Percentiles rank a stretch among this genome's conserved stretches.
Conservation (phyloP, 805 yeast species). For the Wickerhamomyces bovis region DNA sequence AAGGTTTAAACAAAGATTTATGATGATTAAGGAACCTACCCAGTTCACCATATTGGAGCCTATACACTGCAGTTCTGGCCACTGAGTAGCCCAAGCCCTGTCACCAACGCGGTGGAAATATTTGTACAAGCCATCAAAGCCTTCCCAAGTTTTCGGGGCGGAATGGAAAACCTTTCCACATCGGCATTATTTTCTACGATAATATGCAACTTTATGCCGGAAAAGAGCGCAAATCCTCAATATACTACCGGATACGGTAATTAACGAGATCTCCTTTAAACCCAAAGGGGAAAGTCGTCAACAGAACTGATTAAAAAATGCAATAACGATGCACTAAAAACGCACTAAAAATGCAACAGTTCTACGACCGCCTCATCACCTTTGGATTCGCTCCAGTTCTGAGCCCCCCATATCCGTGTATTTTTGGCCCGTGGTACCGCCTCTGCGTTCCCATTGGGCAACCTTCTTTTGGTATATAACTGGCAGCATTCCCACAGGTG, state of each 20-base stretch:
- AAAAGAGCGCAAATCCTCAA: background rate
- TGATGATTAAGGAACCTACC: too few relatives aligned
- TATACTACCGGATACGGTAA: background rate
- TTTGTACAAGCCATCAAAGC: too few relatives aligned
- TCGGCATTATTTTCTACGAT: too few relatives aligned
- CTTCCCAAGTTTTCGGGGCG: too few relatives aligned
- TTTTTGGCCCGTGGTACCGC: background rate
- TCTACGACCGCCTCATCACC: background rate
- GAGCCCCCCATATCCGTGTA: background rate
- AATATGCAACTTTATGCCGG: background rate
- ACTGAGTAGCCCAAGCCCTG: too few relatives aligned
- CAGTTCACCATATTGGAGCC: too few relatives aligned
- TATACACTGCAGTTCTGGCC: too few relatives aligned
- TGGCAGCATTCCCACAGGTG: background rate
- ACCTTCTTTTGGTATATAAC: background rate
- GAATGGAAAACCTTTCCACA: too few relatives aligned
- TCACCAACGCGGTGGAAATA: too few relatives aligned
- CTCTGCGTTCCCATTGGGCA: constrained; percentile 4
- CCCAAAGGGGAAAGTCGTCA: background rate
- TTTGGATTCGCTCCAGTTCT: too few relatives aligned
- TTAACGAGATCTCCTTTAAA: background rate
- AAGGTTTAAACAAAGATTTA: too few relatives aligned
- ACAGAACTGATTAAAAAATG: background rate
- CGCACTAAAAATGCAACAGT: background rate
- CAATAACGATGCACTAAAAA: background rate